Conservation (phyloP, 768 basidiomycete species). For the Chiua virens region DNA sequence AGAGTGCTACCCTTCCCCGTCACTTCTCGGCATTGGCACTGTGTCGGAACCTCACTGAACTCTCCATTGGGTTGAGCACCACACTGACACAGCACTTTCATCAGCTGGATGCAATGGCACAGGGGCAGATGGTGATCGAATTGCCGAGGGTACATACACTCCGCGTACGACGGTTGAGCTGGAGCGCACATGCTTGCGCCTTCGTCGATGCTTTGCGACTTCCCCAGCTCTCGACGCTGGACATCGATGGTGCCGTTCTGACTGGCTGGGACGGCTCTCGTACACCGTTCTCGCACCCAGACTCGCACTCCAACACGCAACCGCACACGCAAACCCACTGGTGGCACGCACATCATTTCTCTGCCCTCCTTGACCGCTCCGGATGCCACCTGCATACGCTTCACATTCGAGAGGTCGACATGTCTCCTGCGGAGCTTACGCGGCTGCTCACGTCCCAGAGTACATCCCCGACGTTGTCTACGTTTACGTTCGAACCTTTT, state of each 20-base stretch:
- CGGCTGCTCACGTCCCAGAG: constrained; percentile 21
- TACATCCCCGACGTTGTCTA: constrained; percentile 14
- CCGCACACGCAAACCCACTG: constrained; percentile 1
- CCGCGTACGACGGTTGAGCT: constrained; percentile 22
- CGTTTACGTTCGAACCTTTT: constrained; percentile 26
- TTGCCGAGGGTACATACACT: constrained; percentile 22
- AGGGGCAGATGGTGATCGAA: constrained; percentile 9
- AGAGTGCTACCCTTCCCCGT: constrained; percentile 18
- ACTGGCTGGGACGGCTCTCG: constrained; percentile 12
- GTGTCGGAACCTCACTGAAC: constrained; percentile 21
- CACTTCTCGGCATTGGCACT: constrained; percentile 15
- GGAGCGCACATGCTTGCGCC: constrained; percentile 13
- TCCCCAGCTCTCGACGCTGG: constrained; percentile 20
- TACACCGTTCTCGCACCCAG: constrained; percentile 8
- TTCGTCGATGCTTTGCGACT: constrained; percentile 22
- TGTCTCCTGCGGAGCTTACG: constrained; percentile 19
- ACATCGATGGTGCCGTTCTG: constrained; percentile 23
- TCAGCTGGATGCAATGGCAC: constrained; percentile 6
- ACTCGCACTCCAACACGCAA: neutral
- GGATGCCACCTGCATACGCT: constrained; percentile 18
- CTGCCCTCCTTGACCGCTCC: constrained; percentile 22
- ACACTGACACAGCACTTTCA: constrained; percentile 13
- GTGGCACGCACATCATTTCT: constrained; percentile 25
- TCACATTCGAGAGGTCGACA: constrained; percentile 21
- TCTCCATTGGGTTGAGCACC: constrained; percentile 23